Evolutionary conservation across 1,139 yeast species (phyloP).

Genomic region (Suhomyces panamericanus): DNA sequence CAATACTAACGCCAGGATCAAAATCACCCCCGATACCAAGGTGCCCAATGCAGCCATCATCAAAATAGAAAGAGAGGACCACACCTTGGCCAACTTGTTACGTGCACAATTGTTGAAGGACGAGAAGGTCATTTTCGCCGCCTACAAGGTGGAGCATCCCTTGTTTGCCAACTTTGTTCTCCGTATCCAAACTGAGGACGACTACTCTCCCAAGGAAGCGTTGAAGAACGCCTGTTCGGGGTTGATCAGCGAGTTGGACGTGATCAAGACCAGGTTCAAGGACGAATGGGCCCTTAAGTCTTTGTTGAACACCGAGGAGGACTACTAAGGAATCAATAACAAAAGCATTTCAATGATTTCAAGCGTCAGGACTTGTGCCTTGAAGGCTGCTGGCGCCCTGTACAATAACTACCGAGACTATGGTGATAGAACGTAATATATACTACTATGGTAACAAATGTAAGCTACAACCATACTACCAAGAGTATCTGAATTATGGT

Average conservation of each 20-base stretch:
- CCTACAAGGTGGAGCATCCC: constrained; percentile 97
- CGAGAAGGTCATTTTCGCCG: constrained; percentile 87
- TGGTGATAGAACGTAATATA: background rate
- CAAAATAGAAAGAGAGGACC: constrained; percentile 95
- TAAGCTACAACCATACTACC: too few species aligned
- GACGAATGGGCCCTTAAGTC: constrained; percentile 93
- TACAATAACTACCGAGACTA: constrained; percentile 1
- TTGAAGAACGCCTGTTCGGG: constrained; percentile 84
- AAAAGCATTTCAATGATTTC: too few species aligned
- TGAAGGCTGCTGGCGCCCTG: constrained; percentile 2
- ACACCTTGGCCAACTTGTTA: constrained; percentile 87
- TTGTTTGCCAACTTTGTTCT: constrained; percentile 90
- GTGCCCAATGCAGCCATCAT: constrained; percentile 94
- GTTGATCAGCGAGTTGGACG: constrained; percentile 75
- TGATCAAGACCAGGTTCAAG: constrained; percentile 73
- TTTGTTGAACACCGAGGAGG: constrained; percentile 58
- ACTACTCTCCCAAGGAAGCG: constrained; percentile 88
- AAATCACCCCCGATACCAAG: constrained; percentile 89
- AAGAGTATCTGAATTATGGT: too few species aligned
- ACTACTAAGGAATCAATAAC: constrained; percentile 11
- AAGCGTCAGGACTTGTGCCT: too few species aligned
- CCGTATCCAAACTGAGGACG: constrained; percentile 95
- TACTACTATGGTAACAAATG: background rate
- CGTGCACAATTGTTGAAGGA: constrained; percentile 86
- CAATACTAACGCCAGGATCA: constrained; percentile 48